Percentiles rank a stretch among this genome's conserved stretches.
These are phyloP conservation scores for Ceratocystis eucalypticola DNA, from an alignment of 2,329 filamentous ascomycete genomes.

Conservation along the genomic window DNA sequence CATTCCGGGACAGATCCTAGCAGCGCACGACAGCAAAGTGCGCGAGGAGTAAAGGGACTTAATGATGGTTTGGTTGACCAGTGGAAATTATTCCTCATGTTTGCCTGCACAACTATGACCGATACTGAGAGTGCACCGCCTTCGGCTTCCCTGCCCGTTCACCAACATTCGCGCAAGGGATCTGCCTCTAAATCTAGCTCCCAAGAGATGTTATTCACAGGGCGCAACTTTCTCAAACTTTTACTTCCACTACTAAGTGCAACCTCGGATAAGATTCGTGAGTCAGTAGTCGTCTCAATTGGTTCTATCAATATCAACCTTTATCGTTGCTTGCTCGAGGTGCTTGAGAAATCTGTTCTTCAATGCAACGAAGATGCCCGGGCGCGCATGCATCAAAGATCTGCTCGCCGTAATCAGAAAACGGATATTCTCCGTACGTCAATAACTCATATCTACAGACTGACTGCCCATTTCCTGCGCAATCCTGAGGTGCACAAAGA, in stretches of 20 bases:
- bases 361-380: constrained; percentile 83
- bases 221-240: constrained; percentile 77
- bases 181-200: constrained; percentile 53
- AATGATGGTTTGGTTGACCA: constrained; percentile 87
- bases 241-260: constrained; percentile 77
- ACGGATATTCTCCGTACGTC: constrained; percentile 84
- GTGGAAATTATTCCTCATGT: constrained; percentile 94
- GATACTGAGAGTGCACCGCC: constrained; percentile 54
- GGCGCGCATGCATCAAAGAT: constrained; percentile 75
- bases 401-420: constrained; percentile 63
- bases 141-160: constrained; percentile 27
- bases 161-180: constrained; percentile 66
- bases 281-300: constrained; percentile 80
- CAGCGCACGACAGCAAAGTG: constrained; percentile 35
- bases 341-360: constrained; percentile 72
- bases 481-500: constrained; percentile 67
- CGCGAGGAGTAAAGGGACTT: constrained; percentile 52
- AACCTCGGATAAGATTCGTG: constrained; percentile 65
- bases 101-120: constrained; percentile 88
- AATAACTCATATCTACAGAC: constrained; percentile 88
- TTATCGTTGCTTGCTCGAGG: constrained; percentile 80
- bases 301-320: constrained; percentile 92
- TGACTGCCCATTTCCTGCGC: constrained; percentile 80
- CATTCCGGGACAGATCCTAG: constrained; percentile 49
- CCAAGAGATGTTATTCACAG: constrained; percentile 70